Evolutionary conservation across 345 rosid genomes (phyloP).

Genomic region (Boechera stricta): DNA sequence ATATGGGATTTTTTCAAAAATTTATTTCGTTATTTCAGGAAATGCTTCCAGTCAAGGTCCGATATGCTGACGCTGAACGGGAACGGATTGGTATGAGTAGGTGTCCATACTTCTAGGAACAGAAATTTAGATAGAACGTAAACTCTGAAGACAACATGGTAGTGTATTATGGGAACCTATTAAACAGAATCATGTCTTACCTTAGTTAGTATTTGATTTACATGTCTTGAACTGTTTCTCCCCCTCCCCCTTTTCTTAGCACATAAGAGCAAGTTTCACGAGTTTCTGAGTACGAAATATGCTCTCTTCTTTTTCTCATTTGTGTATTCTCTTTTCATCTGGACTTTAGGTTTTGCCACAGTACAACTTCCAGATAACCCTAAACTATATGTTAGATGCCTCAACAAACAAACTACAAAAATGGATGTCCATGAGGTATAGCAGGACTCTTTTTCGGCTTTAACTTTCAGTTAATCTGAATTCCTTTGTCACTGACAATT

Average conservation of each 20-base stretch:
- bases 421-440: constrained; percentile 77
- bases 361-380: constrained; percentile 51
- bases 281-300: neutral
- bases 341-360: constrained; percentile 32
- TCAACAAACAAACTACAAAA: constrained; percentile 69
- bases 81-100: constrained; percentile 61
- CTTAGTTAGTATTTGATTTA: constrained; percentile 10
- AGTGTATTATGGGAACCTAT: neutral
- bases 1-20: neutral
- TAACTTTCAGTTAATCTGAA: neutral
- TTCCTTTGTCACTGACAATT: neutral
- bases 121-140: constrained; percentile 7
- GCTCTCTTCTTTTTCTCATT: constrained; percentile 28
- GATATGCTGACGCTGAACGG: constrained; percentile 76
- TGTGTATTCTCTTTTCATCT: constrained; percentile 26
- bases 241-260: neutral
- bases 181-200: neutral
- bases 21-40: constrained; percentile 53
- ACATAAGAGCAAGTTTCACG: constrained; percentile 3
- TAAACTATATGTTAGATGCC: constrained; percentile 77
- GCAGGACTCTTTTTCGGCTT: constrained; percentile 17
- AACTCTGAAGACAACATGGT: constrained; percentile 7
- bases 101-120: constrained; percentile 6
- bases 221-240: constrained; percentile 20
- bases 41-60: constrained; percentile 62